phyloP scores from a whole-genome alignment of 352 stramenopile genomes.

The Phytopythium helicoides region DNA sequence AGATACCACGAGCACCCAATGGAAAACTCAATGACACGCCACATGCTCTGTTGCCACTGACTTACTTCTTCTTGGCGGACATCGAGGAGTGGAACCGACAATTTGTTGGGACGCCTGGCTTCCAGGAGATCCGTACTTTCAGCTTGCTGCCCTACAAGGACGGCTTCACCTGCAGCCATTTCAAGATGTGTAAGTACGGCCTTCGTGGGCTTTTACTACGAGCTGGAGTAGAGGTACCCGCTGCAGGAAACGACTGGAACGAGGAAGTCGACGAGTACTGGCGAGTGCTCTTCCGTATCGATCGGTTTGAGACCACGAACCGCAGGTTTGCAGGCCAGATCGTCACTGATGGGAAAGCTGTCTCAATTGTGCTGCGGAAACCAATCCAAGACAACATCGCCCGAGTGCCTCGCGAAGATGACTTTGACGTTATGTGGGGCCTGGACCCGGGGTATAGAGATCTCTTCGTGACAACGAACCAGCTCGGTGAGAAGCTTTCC shows the following conservation, averaged over 20 bases:
- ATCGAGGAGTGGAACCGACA: conserved; percentile 8
- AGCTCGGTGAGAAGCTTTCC: conserved; percentile 1
- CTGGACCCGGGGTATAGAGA: conserved; percentile 10
- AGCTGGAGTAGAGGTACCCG: neutral
- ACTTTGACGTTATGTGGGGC: conserved; percentile 10
- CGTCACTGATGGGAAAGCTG: conserved; percentile 13
- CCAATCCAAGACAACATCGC: conserved; percentile 1
- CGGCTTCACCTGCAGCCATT: conserved; percentile 16
- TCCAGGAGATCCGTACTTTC: conserved; percentile 6
- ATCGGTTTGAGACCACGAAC: conserved; percentile 9
- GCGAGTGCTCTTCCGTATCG: conserved; percentile 11
- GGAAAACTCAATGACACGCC: neutral
- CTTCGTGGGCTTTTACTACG: conserved; percentile 6
- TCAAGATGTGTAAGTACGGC: conserved; percentile 14
- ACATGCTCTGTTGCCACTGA: neutral
- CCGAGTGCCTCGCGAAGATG: neutral
- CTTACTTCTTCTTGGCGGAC: neutral
- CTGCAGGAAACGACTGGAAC: conserved; percentile 1
- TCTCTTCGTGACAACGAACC: conserved; percentile 14
- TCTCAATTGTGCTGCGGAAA: conserved; percentile 16
- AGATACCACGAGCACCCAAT: neutral
- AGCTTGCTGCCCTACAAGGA: conserved; percentile 14
- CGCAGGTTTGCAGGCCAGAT: conserved; percentile 9
- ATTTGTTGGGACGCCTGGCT: conserved; percentile 1
- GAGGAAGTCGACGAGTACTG: neutral